Base-by-base conservation (phyloP, 805 yeast species). In the Candida ortonii region DNA sequence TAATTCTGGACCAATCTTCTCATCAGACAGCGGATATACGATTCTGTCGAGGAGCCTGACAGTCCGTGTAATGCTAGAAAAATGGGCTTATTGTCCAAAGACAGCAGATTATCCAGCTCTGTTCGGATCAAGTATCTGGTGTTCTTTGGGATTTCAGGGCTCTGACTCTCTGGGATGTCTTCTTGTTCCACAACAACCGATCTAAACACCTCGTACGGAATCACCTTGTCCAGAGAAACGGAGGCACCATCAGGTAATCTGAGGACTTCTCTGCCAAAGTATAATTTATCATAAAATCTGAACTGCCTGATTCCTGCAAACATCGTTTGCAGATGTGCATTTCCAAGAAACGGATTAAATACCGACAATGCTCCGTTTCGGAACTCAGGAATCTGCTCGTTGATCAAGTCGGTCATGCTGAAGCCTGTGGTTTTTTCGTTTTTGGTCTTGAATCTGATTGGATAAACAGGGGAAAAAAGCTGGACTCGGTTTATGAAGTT, bases 11-110 rank as follows among this genome's bases (percentile, higher is more conserved):
- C 41, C 3, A 70, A 56, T 15, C 59, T 53, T 27, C 65, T 61
- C 12, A 76, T 70, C 22, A 80, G 53, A 36, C 84, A 70, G 16
- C 93, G 68, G 25, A 85, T 76, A 51, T 85, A 78, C 6, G 83
- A 68, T 53, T 85, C 95, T 43, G 80, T 84, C n/a, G 89, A 79
- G 0, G 95, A 93, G 5, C 95, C 95, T 2, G 84, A 80, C 23
- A 85, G 70, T 0, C 95, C 95, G 53, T 86, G 95, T 25, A 83
- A 58, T 3, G 75, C 61, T 19, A 85, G 70, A 12, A 82, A 63
- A 50, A 86, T 64, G 2, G 94, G 94, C 30, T 57, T 68, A 3
- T 65, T 46, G 13, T 61, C 62, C 11, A 37, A 64, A 25, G 38
- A 33, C 25, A 47, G 39, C 31, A 48, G 47, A 6, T 39, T 38